Conservation (phyloP, 2,329 filamentous ascomycete genomes). For the Xylaria sp. region DNA sequence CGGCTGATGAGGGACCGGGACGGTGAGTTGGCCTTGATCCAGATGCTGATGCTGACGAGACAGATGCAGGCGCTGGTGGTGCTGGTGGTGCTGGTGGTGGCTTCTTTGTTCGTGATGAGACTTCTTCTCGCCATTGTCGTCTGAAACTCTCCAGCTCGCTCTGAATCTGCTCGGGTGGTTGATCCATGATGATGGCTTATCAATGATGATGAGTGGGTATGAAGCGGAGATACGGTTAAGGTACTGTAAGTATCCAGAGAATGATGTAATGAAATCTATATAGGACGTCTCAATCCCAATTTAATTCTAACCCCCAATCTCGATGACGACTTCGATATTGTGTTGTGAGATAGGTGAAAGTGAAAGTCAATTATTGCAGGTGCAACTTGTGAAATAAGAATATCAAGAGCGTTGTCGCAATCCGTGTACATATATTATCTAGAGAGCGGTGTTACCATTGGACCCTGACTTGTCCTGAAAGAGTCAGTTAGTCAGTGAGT, state of each 20-base stretch:
- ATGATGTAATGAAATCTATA: conserved; percentile 8
- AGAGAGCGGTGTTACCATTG: neutral
- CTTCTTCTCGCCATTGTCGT: conserved; percentile 85
- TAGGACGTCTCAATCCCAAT: neutral
- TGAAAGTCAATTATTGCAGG: neutral
- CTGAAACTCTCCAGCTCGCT: conserved; percentile 88
- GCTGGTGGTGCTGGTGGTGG: conserved; percentile 15
- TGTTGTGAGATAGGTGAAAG: neutral
- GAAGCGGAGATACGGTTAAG: conserved; percentile 6
- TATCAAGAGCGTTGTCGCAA: neutral
- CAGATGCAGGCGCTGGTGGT: conserved; percentile 29
- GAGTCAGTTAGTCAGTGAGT: neutral
- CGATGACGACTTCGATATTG: neutral
- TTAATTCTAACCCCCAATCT: neutral
- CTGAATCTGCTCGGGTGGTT: conserved; percentile 53
- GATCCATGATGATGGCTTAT: conserved; percentile 41
- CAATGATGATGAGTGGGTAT: neutral
- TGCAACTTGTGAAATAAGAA: neutral
- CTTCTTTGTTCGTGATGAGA: conserved; percentile 58
- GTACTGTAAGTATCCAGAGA: neutral
- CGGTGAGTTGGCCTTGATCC: conserved; percentile 22
- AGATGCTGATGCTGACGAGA: conserved; percentile 24
- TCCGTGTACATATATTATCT: neutral
- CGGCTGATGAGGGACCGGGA: conserved; percentile 25
- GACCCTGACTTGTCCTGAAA: neutral